phyloP scores from a whole-genome alignment of 2,329 filamentous ascomycete genomes.

The Cadophora sp. region DNA sequence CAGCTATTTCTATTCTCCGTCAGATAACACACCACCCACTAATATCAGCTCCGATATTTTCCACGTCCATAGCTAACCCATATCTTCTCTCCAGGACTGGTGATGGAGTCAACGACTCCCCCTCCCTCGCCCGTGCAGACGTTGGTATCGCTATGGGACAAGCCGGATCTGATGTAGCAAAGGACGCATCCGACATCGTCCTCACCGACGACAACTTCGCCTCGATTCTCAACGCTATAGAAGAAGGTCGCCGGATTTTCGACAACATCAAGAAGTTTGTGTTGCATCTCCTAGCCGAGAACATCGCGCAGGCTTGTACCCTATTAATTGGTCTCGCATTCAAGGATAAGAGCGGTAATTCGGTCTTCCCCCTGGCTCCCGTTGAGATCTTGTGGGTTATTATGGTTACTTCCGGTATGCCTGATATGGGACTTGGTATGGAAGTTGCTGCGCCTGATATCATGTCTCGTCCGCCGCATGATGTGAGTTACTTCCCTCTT shows the following conservation, averaged over 20 bases:
- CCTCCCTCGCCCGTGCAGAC: constrained; percentile 66
- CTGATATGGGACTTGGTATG: constrained; percentile 85
- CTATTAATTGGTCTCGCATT: constrained; percentile 85
- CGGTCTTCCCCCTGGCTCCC: constrained; percentile 85
- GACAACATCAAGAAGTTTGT: constrained; percentile 79
- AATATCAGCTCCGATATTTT: too few species aligned
- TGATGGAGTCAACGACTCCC: constrained; percentile 55
- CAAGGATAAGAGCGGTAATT: constrained; percentile 72
- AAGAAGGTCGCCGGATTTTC: constrained; percentile 75
- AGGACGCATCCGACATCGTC: constrained; percentile 67
- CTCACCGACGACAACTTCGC: constrained; percentile 76
- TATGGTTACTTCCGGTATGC: constrained; percentile 87
- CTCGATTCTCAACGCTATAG: constrained; percentile 73
- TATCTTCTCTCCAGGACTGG: constrained; percentile 45
- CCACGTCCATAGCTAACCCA: too few species aligned
- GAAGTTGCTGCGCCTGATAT: constrained; percentile 78
- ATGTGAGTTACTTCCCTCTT: too few species aligned
- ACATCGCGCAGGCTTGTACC: constrained; percentile 83
- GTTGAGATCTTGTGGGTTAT: constrained; percentile 94
- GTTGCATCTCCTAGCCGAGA: constrained; percentile 68
- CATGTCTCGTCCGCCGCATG: constrained; percentile 78
- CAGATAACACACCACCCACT: too few species aligned
- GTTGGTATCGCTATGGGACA: constrained; percentile 70
- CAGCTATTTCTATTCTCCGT: too few species aligned
- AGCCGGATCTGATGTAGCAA: constrained; percentile 66